Evolutionary conservation across 2,329 filamentous ascomycete species (phyloP), one percentile per base, ranked within the genome.

Genomic region (Aspergillus tanneri): DNA sequence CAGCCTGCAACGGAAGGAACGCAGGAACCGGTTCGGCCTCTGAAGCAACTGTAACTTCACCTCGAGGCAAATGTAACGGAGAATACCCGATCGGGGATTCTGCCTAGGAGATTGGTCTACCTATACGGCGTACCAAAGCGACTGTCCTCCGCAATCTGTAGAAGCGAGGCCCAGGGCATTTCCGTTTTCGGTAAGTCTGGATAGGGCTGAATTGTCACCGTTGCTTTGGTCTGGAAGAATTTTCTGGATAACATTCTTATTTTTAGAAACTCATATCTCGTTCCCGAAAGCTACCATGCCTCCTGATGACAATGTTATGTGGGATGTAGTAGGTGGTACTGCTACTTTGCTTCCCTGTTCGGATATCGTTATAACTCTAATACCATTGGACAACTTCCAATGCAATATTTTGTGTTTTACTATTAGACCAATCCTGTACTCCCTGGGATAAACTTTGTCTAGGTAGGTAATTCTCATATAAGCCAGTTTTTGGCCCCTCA

Each of bases 111-210:
- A 18, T 43, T 25, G 10, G 19, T 19, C 23, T 37, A 22, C 46
- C n/a, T 22, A 10, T 14, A 21, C 25, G 24, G 27, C 14, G 14
- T 34, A 8, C 19, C 32, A 32, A 45, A 40, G 32, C 38, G 21
- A 21, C 43, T 22, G 30, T 6, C 27, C 28, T 37, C 43, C 42
- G 30, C 25, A 14, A 34, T 46, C 22, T 18, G 30, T 22, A 35
- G 24, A 28, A 46, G 23, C 47, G 49, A 56, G 22, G 51, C 35
- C 40, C 30, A 42, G 34, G 22, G 37, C 21, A 47, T 53, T 55
- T 58, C 57, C 57, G 57, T 44, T 50, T 59, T 52, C 57, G 57
- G 55, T 52, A 56, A 40, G 11, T 44, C 7, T 30, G 28, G 23
- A 24, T 28, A 25, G 40, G 24, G 38, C 34, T 35, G 11, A 19